Base-by-base conservation (phyloP, 139 green algal species). In the Edaphochlamys debaryana region DNA sequence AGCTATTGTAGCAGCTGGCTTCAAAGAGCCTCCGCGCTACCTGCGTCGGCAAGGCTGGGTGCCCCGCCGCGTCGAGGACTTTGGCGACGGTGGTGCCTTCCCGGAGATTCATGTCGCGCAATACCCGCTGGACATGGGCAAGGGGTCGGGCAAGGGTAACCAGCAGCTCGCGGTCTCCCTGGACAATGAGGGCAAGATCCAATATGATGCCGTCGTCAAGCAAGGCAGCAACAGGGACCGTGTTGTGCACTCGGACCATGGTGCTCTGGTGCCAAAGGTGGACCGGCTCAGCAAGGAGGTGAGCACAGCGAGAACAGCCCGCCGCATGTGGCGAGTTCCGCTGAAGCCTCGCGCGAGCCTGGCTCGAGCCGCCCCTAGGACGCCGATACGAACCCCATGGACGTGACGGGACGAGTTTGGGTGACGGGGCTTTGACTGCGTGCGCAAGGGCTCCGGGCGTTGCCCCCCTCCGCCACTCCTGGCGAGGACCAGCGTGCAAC, bases 61-160 rank as follows among this genome's bases (percentile, higher is more conserved):
- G 20, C 96, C 96, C 0, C 78, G 94, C 9, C 85, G 84, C 20
- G 75, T 88, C 29, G 92, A 94, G 25, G 96, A 99, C 85, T 99
- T 96, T 89, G 94, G 93, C 13, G 95, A 96, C 87, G 97, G 96
- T 38, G 95, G 93, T 40, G 96, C 96, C 3, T 99, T 96, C 80
- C 96, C 96, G 1, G 96, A 99, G 85, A 92, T 98, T 41, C 94
- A 96, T 48, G 89, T 98, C 7, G 91, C 94, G 23, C 96, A 99
- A 88, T 99, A 98, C 78, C 96, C 96, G 0, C 83, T 98, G 69
- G 94, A 95, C 30, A 98, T 99, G 96, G 96, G 96, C 20, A 91
- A 92, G 84, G 50, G 83, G 19, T 77, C 85, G 42, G 75, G 48
- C 15, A 81, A 70, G 4, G 75, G 86, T 5, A 89, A 76, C 71